Percentiles rank a stretch among this genome's conserved stretches.
Conservation (phyloP, 2,329 filamentous ascomycete genomes). For the Sclerotinia subarctica region DNA sequence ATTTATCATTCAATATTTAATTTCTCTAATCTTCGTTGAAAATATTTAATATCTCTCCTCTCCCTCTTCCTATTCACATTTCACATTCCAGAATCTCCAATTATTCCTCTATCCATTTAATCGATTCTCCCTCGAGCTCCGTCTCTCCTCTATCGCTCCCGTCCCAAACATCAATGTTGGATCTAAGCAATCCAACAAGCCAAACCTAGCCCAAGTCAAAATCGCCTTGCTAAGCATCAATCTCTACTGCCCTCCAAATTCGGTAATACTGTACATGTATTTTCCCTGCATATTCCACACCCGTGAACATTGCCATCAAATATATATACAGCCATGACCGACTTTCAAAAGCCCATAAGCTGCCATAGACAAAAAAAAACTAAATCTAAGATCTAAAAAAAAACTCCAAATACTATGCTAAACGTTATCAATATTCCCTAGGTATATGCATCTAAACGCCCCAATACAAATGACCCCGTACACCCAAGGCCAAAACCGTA, state of each 20-base stretch:
- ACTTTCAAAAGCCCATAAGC: background rate
- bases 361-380: background rate
- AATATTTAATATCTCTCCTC: background rate
- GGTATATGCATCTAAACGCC: slow-evolving; percentile 12
- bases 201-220: background rate
- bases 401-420: slow-evolving; percentile 13
- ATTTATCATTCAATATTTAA: too few relatives aligned
- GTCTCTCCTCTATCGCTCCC: background rate
- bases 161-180: background rate
- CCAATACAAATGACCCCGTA: background rate
- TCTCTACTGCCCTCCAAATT: background rate
- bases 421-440: slow-evolving; percentile 15
- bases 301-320: background rate
- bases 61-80: too few relatives aligned
- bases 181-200: too few relatives aligned
- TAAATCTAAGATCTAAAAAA: background rate
- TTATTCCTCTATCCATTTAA: background rate
- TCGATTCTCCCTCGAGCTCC: background rate
- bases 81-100: slow-evolving; percentile 2
- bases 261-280: background rate
- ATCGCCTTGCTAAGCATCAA: background rate
- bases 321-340: background rate
- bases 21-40: background rate
- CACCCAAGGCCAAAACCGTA: background rate
- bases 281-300: background rate